Conservation (phyloP, 768 basidiomycete genomes). For the Sarcodon sp. region DNA sequence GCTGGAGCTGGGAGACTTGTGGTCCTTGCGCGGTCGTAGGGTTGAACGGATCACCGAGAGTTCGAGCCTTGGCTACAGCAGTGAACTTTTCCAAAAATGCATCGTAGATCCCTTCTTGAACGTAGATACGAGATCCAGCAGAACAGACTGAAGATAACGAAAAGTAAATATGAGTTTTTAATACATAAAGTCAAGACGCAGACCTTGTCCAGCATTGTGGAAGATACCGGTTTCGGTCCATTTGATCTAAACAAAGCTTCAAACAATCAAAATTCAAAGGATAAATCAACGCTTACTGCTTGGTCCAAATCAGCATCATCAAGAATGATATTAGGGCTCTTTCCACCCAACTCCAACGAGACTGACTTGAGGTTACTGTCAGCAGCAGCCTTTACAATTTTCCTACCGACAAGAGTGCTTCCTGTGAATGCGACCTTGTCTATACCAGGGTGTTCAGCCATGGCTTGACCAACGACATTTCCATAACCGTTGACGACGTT, state of each 20-base stretch:
- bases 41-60: constrained; percentile 50
- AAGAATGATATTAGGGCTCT: constrained; percentile 61
- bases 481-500: constrained; percentile 73
- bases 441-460: constrained; percentile 50
- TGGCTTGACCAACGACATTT: constrained; percentile 54
- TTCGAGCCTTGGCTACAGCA: constrained; percentile 30
- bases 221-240: constrained; percentile 68
- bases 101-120: constrained; percentile 63
- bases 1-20: constrained; percentile 62
- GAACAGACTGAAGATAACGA: constrained; percentile 48
- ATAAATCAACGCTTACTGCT: constrained; percentile 17
- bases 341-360: constrained; percentile 74
- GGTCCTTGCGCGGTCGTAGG: constrained; percentile 16
- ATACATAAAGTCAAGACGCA: neutral
- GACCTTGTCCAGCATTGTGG: neutral
- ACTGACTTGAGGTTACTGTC: constrained; percentile 78
- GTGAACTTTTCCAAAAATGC: constrained; percentile 44
- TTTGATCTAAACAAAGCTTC: constrained; percentile 17
- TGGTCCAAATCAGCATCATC: constrained; percentile 63
- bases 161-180: neutral
- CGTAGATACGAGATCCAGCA: constrained; percentile 63
- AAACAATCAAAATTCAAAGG: too few species aligned
- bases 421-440: constrained; percentile 82
- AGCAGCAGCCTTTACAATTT: constrained; percentile 68
- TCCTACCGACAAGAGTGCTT: constrained; percentile 66